Evolutionary conservation across 495 filamentous ascomycete genomes (phyloP), one percentile per base, ranked within the genome.

Genomic region (Podospora australis): DNA sequence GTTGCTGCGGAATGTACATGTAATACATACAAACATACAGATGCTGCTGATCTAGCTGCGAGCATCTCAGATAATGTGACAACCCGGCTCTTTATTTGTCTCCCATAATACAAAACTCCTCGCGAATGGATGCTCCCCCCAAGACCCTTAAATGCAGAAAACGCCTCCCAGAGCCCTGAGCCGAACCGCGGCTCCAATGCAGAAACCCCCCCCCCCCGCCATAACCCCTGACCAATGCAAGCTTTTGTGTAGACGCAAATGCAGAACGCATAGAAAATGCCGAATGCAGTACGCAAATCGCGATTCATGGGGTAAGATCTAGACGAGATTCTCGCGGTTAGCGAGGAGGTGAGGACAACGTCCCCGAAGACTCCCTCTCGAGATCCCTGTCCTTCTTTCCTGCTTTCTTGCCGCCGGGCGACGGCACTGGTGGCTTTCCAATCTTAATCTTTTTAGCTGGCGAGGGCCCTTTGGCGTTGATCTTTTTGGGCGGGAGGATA

Each of bases 321-420:
- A n/a, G n/a, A n/a, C n/a, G n/a, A n/a, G n/a, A n/a, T n/a, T n/a
- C n/a, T n/a, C n/a, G 13, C 38, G 14, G 30, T 44, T 29, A 57
- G 23, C 46, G 57, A 10, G 72, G 73, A 5, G 72, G 72, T 9
- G 74, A 75, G 0, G 74, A 77, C 21, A 77, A 46, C 1, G 71
- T 76, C 1, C 69, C 72, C 9, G 71, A 74, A 19, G 71, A 75
- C 53, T 75, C 72, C 10, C 70, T 73, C 56, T 72, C 70, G 21
- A 60, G 55, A n/a, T 74, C 72, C 20, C 63, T 56, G 11, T 72
- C 65, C 39, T 58, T 51, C 51, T 70, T 70, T 16, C 49, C 60
- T 51, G 70, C 66, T 41, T 69, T 73, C 19, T 58, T 60, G 1
- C 61, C 57, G 23, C 63, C 56, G 0, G 65, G 52, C 10, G 58